A percentile compares a stretch with the other conserved stretches of the same genome.
These are phyloP conservation scores for Rhododendron griersonianum DNA, from an alignment of 148 eudicot genomes.

Conservation along the genomic window DNA sequence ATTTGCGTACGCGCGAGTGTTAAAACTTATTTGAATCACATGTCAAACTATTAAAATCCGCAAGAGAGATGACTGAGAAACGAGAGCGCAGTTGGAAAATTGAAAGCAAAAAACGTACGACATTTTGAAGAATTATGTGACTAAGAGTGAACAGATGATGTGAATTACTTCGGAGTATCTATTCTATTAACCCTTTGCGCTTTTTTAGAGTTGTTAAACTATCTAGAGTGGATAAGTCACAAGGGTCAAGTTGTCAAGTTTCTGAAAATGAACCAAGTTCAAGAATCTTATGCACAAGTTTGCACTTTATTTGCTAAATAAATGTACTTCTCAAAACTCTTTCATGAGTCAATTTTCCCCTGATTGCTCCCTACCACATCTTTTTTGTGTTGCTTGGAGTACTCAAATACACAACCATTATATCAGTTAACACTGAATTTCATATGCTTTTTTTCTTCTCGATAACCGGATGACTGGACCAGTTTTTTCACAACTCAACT, in stretches of 20 bases:
- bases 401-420: background rate
- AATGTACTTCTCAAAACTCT: background rate
- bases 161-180: too few relatives aligned
- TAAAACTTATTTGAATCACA: background rate
- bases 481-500: too few relatives aligned
- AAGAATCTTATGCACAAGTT: background rate
- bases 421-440: background rate
- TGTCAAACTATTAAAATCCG: too few relatives aligned
- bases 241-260: background rate
- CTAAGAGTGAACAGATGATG: too few relatives aligned
- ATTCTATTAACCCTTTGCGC: too few relatives aligned
- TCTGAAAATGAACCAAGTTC: background rate
- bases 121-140: background rate
- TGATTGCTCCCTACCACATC: slow-evolving; percentile 12
- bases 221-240: background rate
- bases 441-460: background rate
- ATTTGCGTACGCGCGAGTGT: too few relatives aligned
- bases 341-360: slow-evolving; percentile 27
- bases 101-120: background rate
- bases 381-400: background rate
- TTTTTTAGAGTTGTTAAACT: too few relatives aligned
- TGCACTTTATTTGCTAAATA: background rate
- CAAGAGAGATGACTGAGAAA: background rate
- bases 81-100: background rate
- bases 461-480: too few relatives aligned